Evolutionary conservation across 495 filamentous ascomycete species (phyloP), one percentile per base, ranked within the genome.

Genomic region (Penicillium coprophilum): DNA sequence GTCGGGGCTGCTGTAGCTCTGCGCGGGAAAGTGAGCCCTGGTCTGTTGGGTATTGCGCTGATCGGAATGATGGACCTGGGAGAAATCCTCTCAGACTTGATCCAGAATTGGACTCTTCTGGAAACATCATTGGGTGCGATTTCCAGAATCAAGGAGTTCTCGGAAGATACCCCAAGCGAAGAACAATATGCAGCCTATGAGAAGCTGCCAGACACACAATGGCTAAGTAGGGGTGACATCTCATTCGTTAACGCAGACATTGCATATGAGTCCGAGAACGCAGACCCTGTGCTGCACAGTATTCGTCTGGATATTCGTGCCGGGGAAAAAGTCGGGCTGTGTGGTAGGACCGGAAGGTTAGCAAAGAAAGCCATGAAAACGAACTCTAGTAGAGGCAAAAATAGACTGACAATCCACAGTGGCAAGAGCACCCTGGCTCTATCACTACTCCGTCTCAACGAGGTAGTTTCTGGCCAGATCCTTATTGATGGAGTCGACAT

Each of bases 191-290:
- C 66, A 44, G 58, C 51, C 9, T 24, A 55, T 23, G 20, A 59
- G 39, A 17, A 21, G 9, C 15, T 57, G 2, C 23, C 49, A 12
- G 54, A 60, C 21, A 30, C 40, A 12, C 56, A 70, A 27, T 97
- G 92, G 92, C 91, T 90, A 6, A 83, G 80, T 48, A 70, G 86
- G 53, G 92, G 92, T 10, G 78, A 82, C 3, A 88, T 96, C 19
- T 80, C 87, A 57, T 96, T 96, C 63, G 80, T 85, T 51, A 78
- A 84, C 51, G 60, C 56, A 10, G 41, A 39, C 91, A 96, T 73
- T 82, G 82, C 52, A 89, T 92, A 10, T 73, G 87, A 47, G 92
- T 91, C 61, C 76, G 89, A 46, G 63, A 77, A 53, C 87, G 90
- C 69, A 17, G 54, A 65, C 17, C 59, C 59, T 2, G 69, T 76